Conservation (phyloP, 148 eudicot species). For the Vaccinium macrocarpon region DNA sequence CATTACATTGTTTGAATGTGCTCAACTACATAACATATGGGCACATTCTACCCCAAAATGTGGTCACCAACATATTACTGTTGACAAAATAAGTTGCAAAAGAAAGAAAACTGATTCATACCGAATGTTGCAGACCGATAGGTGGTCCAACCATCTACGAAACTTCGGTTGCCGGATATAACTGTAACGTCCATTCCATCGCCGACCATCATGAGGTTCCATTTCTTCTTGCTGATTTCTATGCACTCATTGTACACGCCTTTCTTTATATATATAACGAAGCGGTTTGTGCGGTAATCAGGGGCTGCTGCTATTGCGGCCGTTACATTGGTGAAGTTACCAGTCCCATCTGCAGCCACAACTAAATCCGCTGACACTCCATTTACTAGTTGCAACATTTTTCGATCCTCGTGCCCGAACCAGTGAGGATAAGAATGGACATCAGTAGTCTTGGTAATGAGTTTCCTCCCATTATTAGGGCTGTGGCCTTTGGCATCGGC, state of each 20-base stretch:
- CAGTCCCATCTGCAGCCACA: slow-evolving; percentile 71
- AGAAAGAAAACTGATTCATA: slow-evolving; percentile 24
- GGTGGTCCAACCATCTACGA: slow-evolving; percentile 71
- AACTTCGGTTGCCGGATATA: slow-evolving; percentile 56
- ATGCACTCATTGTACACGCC: slow-evolving; percentile 76
- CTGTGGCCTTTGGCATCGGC: slow-evolving; percentile 10
- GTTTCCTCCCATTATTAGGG: background rate
- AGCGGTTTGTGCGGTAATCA: slow-evolving; percentile 37
- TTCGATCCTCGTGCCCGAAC: slow-evolving; percentile 50
- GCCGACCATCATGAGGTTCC: slow-evolving; percentile 70
- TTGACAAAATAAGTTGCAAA: no score
- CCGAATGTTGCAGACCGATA: slow-evolving; percentile 83
- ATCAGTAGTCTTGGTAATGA: background rate
- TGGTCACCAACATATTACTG: no score
- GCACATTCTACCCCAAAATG: no score
- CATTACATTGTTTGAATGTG: no score
- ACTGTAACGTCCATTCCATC: slow-evolving; percentile 80
- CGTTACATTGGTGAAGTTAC: slow-evolving; percentile 49
- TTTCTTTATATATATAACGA: slow-evolving; percentile 63
- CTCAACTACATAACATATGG: no score
- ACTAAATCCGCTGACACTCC: slow-evolving; percentile 31
- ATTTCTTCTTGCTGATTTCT: slow-evolving; percentile 62
- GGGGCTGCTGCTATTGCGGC: slow-evolving; percentile 62
- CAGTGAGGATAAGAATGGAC: slow-evolving; percentile 48
- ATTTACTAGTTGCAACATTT: slow-evolving; percentile 37